Base-by-base conservation (phyloP, 2,329 filamentous ascomycete species). In the Scleromitrula shiraiana region DNA sequence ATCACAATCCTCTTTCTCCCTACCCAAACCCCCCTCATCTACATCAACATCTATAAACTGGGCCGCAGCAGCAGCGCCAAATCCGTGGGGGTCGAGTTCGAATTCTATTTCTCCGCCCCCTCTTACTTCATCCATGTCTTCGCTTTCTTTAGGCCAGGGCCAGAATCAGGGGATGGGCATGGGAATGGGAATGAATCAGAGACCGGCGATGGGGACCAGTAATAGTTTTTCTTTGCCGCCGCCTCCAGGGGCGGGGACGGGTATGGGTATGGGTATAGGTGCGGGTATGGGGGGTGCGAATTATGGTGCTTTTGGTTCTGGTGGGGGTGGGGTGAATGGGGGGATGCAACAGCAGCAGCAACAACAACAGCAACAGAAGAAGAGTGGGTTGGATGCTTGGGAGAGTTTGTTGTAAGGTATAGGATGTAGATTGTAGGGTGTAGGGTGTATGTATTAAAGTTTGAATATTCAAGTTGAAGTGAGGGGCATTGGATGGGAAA, bases 341-440 rank as follows among this genome's bases (percentile, higher is more conserved):
- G n/a, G n/a, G n/a, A n/a, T n/a, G n/a, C n/a, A n/a, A n/a, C n/a
- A 51, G 23, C n/a, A 43, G 15, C 53, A 57, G n/a, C 50, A 49
- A 23, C 54, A 57, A 8, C 50, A 51, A 23, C 52, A 50, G 29
- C 20, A 46, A 15, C 64, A 67, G 26, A 64, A 67, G 50, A 68
- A 68, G 50, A 59, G 55, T 12, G 75, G 74, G 2, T 58, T 78
- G 50, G 75, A 78, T 61, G 75, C 73, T 51, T 78, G 73, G 59
- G 73, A 77, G 55, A 78, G 75, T 61, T 66, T 79, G 53, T 58
- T 78, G 50, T 79, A 41, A 58, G 64, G 61, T 12, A 10, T 6
- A 7, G n/a, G n/a, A n/a, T n/a, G n/a, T n/a, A n/a, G n/a, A n/a
- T n/a, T n/a, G n/a, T n/a, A n/a, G n/a, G n/a, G n/a, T n/a, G n/a